Conservation (phyloP, 2,329 filamentous ascomycete species). For the Pseudogymnoascus sp. region DNA sequence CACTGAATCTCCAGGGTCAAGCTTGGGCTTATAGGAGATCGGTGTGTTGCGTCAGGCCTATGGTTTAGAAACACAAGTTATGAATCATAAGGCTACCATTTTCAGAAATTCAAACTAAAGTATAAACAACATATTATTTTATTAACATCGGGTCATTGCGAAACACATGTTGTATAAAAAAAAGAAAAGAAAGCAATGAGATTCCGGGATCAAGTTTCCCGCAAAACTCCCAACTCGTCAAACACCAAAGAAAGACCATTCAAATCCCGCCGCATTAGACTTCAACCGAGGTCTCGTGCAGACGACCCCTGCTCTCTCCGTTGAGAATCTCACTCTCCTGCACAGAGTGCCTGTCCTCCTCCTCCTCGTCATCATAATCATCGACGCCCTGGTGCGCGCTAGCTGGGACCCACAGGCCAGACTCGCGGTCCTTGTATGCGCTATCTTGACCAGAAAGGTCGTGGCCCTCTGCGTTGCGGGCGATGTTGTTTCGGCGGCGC, state of each 20-base stretch:
- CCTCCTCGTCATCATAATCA: conserved; percentile 58
- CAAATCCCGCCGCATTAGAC: conserved; percentile 20
- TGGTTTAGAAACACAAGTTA: background rate
- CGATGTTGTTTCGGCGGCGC: conserved; percentile 69
- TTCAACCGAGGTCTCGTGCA: conserved; percentile 43
- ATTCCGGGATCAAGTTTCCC: background rate
- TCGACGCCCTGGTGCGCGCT: conserved; percentile 54
- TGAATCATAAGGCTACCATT: background rate
- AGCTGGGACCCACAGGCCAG: conserved; percentile 73
- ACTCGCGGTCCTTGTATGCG: conserved; percentile 70
- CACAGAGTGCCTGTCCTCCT: conserved; percentile 51
- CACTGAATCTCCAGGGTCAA: background rate
- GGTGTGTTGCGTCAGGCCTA: background rate
- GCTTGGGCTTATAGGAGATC: background rate
- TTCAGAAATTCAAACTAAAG: background rate
- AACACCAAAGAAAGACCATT: conserved; percentile 12
- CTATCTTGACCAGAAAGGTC: conserved; percentile 80
- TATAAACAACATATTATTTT: conserved; percentile 12
- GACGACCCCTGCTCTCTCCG: conserved; percentile 51
- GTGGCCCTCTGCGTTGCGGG: conserved; percentile 62
- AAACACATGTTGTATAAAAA: conserved; percentile 10
- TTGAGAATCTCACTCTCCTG: conserved; percentile 51
- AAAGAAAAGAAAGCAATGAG: conserved; percentile 9
- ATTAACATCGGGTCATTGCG: conserved; percentile 10
- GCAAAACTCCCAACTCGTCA: conserved; percentile 13